Conservation (phyloP, 208 protist species). For the Leishmania turanica region DNA sequence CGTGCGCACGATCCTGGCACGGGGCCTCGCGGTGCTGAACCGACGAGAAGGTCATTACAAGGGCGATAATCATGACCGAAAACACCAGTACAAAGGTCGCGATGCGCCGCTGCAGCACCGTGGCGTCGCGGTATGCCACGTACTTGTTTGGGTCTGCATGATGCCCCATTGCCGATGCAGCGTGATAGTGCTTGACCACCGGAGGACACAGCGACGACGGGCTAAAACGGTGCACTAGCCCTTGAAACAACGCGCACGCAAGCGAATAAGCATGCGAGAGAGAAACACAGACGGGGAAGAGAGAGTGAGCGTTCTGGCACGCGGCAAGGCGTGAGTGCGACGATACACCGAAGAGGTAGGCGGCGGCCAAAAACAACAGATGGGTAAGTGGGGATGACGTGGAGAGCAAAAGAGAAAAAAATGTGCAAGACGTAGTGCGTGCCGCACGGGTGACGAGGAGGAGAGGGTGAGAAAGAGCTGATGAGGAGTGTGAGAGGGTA, state of each 20-base stretch:
- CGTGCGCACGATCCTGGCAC: constrained; percentile 75
- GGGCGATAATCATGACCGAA: constrained; percentile 57
- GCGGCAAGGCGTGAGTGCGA: background rate
- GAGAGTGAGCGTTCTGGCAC: background rate
- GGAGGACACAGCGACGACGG: background rate
- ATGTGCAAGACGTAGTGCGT: no score
- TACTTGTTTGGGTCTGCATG: constrained; percentile 33
- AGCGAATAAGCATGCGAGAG: background rate
- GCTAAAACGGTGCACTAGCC: background rate
- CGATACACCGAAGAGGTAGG: no score
- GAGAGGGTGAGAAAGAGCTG: background rate
- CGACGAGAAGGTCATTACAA: constrained; percentile 61
- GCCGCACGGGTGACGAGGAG: background rate
- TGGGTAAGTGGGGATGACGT: no score
- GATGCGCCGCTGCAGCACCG: constrained; percentile 55
- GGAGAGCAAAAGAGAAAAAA: no score
- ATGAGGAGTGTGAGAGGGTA: background rate
- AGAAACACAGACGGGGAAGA: no score
- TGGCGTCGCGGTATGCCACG: constrained; percentile 46
- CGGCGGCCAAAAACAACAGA: no score
- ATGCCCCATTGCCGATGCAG: constrained; percentile 36
- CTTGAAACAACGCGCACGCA: background rate
- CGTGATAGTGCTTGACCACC: no score
- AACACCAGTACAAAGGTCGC: constrained; percentile 78
- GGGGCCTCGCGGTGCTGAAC: constrained; percentile 57